phyloP scores from a whole-genome alignment of 148 eudicot species.

The Silene conica region DNA sequence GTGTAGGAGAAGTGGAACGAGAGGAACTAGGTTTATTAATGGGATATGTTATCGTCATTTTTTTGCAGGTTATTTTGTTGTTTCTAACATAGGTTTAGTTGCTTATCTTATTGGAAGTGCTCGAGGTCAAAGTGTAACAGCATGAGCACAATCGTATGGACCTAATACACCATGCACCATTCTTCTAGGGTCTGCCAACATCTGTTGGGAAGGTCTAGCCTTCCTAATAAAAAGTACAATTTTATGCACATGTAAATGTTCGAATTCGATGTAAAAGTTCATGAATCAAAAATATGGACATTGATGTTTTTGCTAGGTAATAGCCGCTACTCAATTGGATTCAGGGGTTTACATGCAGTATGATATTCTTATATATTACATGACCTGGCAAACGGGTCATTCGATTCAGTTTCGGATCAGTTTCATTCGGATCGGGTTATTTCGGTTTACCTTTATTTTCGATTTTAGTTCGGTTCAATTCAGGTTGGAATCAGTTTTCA shows the following conservation, averaged over 20 bases:
- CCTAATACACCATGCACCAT: slow-evolving; percentile 59
- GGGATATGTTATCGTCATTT: slow-evolving; percentile 43
- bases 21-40: slow-evolving; percentile 13
- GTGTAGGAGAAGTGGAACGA: slow-evolving; percentile 11
- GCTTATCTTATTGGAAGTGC: slow-evolving; percentile 51
- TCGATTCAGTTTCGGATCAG: too few species aligned
- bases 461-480: too few species aligned
- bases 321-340: too few species aligned
- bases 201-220: slow-evolving; percentile 6
- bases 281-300: too few species aligned
- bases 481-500: too few species aligned
- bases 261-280: too few species aligned
- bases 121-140: slow-evolving; percentile 28
- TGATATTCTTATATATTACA: too few species aligned
- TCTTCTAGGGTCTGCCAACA: slow-evolving; percentile 21
- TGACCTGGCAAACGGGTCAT: too few species aligned
- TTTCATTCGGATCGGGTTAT: too few species aligned
- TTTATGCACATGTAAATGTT: background rate
- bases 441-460: too few species aligned
- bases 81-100: slow-evolving; percentile 38
- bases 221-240: background rate
- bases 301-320: too few species aligned
- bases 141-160: slow-evolving; percentile 35
- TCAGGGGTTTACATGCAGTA: too few species aligned
- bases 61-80: slow-evolving; percentile 43